Percentiles rank a stretch among this genome's conserved stretches.
phyloP scores from a whole-genome alignment of 2,329 filamentous ascomycete genomes.

The Orbilia blumenaviensis region DNA sequence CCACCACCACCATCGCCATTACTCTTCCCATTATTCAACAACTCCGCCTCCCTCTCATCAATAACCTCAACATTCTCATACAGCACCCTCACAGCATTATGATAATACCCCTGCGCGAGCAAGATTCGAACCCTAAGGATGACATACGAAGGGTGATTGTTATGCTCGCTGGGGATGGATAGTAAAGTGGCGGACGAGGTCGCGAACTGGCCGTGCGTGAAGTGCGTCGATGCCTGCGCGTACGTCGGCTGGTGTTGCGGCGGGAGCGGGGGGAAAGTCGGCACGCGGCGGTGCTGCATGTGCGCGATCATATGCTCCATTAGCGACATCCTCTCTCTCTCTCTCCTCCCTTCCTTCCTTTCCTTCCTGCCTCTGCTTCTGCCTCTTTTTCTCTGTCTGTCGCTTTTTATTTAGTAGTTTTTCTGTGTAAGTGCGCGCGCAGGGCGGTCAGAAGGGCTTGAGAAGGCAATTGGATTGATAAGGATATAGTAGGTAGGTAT shows the following conservation, averaged over 20 bases:
- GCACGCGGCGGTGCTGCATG: constrained; percentile 50
- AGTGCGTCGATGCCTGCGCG: constrained; percentile 28
- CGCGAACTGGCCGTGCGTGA: constrained; percentile 49
- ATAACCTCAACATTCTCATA: constrained; percentile 46
- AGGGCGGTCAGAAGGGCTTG: too few species aligned
- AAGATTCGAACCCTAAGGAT: constrained; percentile 39
- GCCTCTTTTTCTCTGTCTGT: too few species aligned
- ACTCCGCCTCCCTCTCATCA: constrained; percentile 37
- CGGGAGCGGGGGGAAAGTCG: constrained; percentile 42
- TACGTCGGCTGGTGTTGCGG: constrained; percentile 37
- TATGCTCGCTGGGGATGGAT: constrained; percentile 41
- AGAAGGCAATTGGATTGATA: background rate
- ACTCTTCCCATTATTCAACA: background rate
- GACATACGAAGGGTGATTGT: constrained; percentile 45
- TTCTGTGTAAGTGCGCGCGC: too few species aligned
- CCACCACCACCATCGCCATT: background rate
- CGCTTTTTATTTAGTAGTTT: too few species aligned
- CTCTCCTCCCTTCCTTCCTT: background rate
- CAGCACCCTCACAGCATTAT: constrained; percentile 37
- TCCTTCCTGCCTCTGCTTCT: too few species aligned
- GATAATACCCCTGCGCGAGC: constrained; percentile 47
- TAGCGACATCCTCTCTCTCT: constrained; percentile 18
- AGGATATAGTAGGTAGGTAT: too few species aligned
- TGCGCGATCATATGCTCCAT: constrained; percentile 53
- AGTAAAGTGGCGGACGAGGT: constrained; percentile 45